Evolutionary conservation across 495 filamentous ascomycete species (phyloP), one percentile per base, ranked within the genome.

Genomic region (Aspergillus saccharolyticus): DNA sequence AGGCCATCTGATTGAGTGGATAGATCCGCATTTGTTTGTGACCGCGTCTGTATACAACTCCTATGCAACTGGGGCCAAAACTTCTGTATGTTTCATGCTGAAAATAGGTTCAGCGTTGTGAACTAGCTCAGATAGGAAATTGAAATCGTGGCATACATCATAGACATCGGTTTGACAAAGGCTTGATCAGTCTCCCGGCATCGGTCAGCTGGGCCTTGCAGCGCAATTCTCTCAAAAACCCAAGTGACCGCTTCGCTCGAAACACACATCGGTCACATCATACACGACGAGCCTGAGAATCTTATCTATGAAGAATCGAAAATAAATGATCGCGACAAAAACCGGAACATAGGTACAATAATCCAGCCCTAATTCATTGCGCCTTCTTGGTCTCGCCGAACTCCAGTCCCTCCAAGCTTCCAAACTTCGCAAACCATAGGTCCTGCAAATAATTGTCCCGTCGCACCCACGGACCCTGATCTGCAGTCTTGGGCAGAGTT

Each of bases 401-500:
- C 55, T 76, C 69, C 63, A 76, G 56, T 1, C 61, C 63, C 20
- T 67, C 61, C 1, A 85, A 59, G 58, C 78, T 66, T 22, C 80
- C 83, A 56, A 71, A 73, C 55, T 70, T 68, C 5, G 79, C 76
- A 53, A 74, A 72, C 71, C 74, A 76, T 24, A 73, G 66, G 67
- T 87, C 84, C 58, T 67, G 68, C 2, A 79, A 56, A 62, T 85
- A 85, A 63, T 80, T 80, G 42, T 68, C 70, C 52, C 82, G 74
- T 25, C 82, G 71, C 61, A 69, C 54, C 84, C 84, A 87, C 3
- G 81, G 83, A 0, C 72, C 82, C 47, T 54, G 62, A 54, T 79
- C 69, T 0, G 72, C 77, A 54, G 72, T 73, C 60, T 69, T 72
- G 25, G 81, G 81, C 49, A 82, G 55, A 0, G 55, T 28, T 3